Conservation (phyloP, 1,139 yeast species). For the Blastobotrys raffinosifermentans region DNA sequence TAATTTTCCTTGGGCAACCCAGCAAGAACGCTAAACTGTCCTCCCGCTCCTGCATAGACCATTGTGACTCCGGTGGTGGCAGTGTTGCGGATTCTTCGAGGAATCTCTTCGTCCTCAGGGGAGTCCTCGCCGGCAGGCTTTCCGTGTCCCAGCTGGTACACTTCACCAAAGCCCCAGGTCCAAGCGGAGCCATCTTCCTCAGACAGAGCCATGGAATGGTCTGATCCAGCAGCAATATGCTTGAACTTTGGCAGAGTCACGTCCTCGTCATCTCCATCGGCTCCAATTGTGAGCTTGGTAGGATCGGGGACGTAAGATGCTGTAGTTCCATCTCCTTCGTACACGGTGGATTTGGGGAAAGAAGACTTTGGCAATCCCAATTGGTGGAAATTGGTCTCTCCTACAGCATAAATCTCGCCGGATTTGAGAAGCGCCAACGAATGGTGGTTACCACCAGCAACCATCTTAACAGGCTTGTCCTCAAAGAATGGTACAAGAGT, state of each 20-base stretch:
- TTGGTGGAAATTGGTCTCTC: slow-evolving; percentile 90
- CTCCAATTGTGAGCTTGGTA: slow-evolving; percentile 47
- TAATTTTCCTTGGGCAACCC: slow-evolving; percentile 40
- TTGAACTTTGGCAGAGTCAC: slow-evolving; percentile 52
- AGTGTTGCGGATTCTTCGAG: slow-evolving; percentile 74
- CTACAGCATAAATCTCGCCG: slow-evolving; percentile 79
- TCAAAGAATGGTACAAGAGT: slow-evolving; percentile 58
- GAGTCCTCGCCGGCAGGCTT: slow-evolving; percentile 72
- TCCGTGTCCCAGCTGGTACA: slow-evolving; percentile 93
- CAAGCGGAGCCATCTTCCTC: slow-evolving; percentile 71
- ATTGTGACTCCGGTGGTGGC: slow-evolving; percentile 81
- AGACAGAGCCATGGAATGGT: slow-evolving; percentile 83
- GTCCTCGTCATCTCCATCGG: slow-evolving; percentile 29
- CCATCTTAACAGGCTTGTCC: slow-evolving; percentile 50
- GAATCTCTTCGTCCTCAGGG: slow-evolving; percentile 44
- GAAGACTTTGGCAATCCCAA: slow-evolving; percentile 62
- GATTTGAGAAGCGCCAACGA: slow-evolving; percentile 63
- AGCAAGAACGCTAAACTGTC: slow-evolving; percentile 87
- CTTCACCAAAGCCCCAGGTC: slow-evolving; percentile 98
- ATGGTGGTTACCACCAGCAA: slow-evolving; percentile 95
- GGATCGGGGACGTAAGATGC: slow-evolving; percentile 88
- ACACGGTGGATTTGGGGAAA: slow-evolving; percentile 45
- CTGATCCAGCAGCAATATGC: slow-evolving; percentile 76
- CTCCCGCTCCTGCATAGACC: slow-evolving; percentile 77
- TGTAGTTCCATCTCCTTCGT: slow-evolving; percentile 70